Conservation (phyloP, 2,329 filamentous ascomycete genomes). For the Xylaria sp. region DNA sequence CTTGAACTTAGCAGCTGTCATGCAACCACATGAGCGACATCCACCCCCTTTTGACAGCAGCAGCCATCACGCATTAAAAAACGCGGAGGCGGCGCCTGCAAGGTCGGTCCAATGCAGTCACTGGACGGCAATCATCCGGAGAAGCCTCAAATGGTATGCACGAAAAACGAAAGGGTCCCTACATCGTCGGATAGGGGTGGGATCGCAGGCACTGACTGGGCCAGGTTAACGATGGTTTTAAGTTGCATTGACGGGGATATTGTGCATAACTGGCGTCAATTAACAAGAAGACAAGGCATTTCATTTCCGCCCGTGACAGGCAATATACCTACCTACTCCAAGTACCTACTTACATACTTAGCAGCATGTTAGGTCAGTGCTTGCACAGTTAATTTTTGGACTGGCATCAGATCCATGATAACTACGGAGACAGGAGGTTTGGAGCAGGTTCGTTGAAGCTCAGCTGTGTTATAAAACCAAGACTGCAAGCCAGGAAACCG, state of each 20-base stretch:
- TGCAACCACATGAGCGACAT: conserved; percentile 16
- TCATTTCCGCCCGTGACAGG: conserved; percentile 20
- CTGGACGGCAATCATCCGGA: conserved; percentile 35
- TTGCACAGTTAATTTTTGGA: background rate
- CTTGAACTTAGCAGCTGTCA: conserved; percentile 10
- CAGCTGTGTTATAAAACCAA: conserved; percentile 6
- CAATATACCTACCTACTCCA: background rate
- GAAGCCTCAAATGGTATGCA: conserved; percentile 32
- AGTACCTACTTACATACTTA: background rate
- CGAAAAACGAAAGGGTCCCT: conserved; percentile 29
- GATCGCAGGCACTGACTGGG: conserved; percentile 15
- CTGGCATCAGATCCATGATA: conserved; percentile 7
- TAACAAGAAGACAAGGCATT: conserved; percentile 17
- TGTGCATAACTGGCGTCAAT: conserved; percentile 27
- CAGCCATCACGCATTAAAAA: conserved; percentile 19
- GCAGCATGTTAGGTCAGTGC: conserved; percentile 2
- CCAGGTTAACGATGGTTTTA: conserved; percentile 7
- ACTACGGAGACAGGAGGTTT: conserved; percentile 9
- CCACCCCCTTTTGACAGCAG: conserved; percentile 27
- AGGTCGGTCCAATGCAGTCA: conserved; percentile 28
- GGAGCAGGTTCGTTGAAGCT: conserved; percentile 20
- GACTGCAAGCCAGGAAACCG: conserved; percentile 17
- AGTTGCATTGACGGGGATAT: conserved; percentile 29
- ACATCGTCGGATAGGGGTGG: conserved; percentile 29
- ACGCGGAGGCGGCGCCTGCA: conserved; percentile 28